Conservation (phyloP, 495 filamentous ascomycete species). For the Neurospora tetrasperma region DNA sequence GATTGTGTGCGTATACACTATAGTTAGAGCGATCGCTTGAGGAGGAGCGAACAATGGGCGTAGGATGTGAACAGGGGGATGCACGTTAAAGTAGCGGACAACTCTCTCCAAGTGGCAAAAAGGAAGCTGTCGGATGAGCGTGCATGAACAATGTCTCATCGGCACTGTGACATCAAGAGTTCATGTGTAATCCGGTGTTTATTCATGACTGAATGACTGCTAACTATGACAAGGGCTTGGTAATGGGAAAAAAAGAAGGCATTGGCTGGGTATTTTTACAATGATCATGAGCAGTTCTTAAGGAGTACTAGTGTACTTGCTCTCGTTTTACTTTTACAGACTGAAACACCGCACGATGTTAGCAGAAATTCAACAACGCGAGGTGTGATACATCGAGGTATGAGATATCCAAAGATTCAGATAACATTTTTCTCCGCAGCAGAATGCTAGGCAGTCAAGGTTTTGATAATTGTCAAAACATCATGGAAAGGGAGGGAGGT, state of each 20-base stretch:
- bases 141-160: not conserved
- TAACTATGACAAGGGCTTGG: not conserved
- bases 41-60: not conserved
- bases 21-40: not conserved
- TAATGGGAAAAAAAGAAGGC: not conserved
- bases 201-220: not conserved
- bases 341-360: not conserved
- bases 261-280: not conserved
- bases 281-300: not conserved
- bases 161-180: not conserved
- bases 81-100: not conserved
- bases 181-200: not conserved
- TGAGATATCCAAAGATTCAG: constrained; percentile 1
- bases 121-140: not conserved
- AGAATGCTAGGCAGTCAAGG: constrained; percentile 25
- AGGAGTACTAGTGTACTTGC: no score
- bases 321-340: not conserved
- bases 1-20: not conserved
- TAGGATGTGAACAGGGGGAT: not conserved
- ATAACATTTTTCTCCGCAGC: constrained; percentile 15
- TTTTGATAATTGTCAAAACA: constrained; percentile 23
- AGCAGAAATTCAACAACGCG: not conserved
- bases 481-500: constrained; percentile 11
- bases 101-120: not conserved
- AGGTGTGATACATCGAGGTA: not conserved